phyloP scores from a whole-genome alignment of 805 yeast species.

The Zygosaccharomyces lentus region DNA sequence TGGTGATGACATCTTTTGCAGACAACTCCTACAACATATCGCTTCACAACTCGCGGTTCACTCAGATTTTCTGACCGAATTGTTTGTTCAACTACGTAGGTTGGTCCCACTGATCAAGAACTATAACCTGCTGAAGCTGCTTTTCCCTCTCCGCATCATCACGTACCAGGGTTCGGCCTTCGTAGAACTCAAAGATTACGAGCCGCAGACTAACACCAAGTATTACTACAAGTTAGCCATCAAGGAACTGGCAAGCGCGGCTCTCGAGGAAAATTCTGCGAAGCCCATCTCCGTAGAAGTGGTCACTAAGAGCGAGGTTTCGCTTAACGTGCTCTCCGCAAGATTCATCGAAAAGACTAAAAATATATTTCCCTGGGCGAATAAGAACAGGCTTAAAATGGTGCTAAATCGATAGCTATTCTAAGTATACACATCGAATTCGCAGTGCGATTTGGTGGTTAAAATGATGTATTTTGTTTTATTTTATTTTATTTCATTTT shows the following conservation, averaged over 20 bases:
- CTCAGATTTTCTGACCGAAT: background rate
- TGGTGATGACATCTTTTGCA: slow-evolving; percentile 3
- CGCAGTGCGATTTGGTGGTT: no score
- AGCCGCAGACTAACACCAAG: slow-evolving; percentile 13
- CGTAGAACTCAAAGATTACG: slow-evolving; percentile 17
- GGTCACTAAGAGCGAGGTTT: slow-evolving; percentile 5
- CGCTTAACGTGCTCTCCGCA: slow-evolving; percentile 7
- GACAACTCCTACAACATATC: background rate
- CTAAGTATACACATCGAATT: no score
- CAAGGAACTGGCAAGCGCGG: slow-evolving; percentile 14
- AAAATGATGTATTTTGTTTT: background rate
- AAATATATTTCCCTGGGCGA: slow-evolving; percentile 21
- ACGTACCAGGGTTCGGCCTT: background rate
- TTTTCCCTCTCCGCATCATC: slow-evolving; percentile 17
- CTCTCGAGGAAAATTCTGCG: slow-evolving; percentile 1
- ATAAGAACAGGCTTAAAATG: slow-evolving; percentile 11
- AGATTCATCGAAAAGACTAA: slow-evolving; percentile 13
- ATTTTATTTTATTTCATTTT: background rate
- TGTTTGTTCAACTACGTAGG: slow-evolving; percentile 8
- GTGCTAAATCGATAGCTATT: background rate
- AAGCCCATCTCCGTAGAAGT: slow-evolving; percentile 10
- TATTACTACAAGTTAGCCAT: slow-evolving; percentile 14
- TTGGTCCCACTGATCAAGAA: slow-evolving; percentile 12
- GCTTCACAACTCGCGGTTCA: background rate
- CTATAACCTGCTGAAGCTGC: slow-evolving; percentile 12